Conservation (phyloP, 148 eudicot genomes). For the Simmondsia chinensis region DNA sequence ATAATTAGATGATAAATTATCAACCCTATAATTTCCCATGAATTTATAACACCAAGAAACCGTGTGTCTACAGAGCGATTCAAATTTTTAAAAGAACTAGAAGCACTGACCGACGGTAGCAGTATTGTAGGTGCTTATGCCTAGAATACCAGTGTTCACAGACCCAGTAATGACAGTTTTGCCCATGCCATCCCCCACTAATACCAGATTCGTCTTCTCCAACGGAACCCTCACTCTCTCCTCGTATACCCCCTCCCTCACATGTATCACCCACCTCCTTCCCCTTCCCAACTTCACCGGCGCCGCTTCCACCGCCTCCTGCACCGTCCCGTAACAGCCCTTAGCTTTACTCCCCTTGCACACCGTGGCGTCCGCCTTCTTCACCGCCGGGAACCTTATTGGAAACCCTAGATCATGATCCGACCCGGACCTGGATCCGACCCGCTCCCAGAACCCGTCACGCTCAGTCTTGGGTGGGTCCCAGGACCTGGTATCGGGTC, state of each 20-base stretch:
- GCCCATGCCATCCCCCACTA: slow-evolving; percentile 82
- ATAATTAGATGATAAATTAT: too few relatives aligned
- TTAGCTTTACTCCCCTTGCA: slow-evolving; percentile 47
- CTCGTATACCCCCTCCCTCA: slow-evolving; percentile 65
- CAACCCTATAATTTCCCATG: too few relatives aligned
- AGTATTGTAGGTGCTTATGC: slow-evolving; percentile 53
- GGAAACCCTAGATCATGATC: slow-evolving; percentile 5
- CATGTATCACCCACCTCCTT: slow-evolving; percentile 41
- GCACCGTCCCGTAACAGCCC: slow-evolving; percentile 42
- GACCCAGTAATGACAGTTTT: slow-evolving; percentile 69
- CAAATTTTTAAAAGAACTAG: background rate
- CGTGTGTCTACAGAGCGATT: too few relatives aligned
- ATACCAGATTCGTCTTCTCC: slow-evolving; percentile 71
- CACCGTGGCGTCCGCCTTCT: slow-evolving; percentile 45
- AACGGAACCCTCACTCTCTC: slow-evolving; percentile 67
- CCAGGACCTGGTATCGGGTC: slow-evolving; percentile 41
- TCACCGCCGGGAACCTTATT: slow-evolving; percentile 21
- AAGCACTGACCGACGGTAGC: slow-evolving; percentile 74
- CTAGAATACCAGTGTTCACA: slow-evolving; percentile 40
- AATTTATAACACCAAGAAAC: too few relatives aligned
- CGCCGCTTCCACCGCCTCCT: slow-evolving; percentile 60
- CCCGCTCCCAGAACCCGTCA: slow-evolving; percentile 64
- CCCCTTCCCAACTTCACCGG: slow-evolving; percentile 24
- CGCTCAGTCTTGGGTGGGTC: slow-evolving; percentile 58
- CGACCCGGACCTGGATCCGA: slow-evolving; percentile 4